These are phyloP conservation scores for Talaromyces sp. DNA, from an alignment of 2,329 filamentous ascomycete species.

Conservation along the genomic window DNA sequence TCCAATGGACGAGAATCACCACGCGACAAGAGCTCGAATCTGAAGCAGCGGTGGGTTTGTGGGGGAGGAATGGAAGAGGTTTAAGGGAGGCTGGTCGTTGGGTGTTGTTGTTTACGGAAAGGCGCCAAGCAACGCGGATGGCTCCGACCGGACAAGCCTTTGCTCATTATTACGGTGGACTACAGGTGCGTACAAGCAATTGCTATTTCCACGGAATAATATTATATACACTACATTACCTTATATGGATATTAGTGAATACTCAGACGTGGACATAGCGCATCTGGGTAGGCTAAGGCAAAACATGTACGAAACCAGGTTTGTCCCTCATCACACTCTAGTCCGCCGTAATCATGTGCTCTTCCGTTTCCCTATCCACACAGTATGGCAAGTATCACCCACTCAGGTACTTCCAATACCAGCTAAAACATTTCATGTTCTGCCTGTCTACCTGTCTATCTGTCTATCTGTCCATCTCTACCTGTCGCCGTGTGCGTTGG, in stretches of 20 bases:
- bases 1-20: neutral
- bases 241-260: no score
- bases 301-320: neutral
- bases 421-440: neutral
- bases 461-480: neutral
- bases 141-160: conserved; percentile 8
- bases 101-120: conserved; percentile 10
- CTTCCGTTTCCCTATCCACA: neutral
- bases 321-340: neutral
- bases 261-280: neutral
- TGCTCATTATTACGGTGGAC: neutral
- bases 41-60: neutral
- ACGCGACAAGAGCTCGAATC: neutral
- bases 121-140: conserved; percentile 14
- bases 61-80: neutral
- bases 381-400: neutral
- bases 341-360: neutral
- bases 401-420: neutral
- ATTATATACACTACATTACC: neutral
- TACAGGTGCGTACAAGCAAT: neutral
- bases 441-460: neutral
- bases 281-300: neutral
- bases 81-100: conserved; percentile 10
- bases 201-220: neutral
- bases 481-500: neutral